phyloP scores from a whole-genome alignment of 2,329 filamentous ascomycete genomes.

The Neurospora crassa region DNA sequence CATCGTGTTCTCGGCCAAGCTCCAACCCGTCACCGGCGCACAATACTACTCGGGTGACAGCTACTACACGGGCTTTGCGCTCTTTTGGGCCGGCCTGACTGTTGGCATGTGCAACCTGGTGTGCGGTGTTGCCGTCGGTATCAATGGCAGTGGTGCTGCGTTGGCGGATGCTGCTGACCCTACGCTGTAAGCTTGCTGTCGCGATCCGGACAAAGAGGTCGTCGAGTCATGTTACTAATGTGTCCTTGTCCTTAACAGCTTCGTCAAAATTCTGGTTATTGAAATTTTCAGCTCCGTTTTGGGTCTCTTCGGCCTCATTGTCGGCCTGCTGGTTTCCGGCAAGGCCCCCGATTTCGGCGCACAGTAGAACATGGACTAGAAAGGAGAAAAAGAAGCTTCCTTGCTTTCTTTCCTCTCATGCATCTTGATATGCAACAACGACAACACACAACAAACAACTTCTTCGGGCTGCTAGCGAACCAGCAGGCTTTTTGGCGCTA shows the following conservation, averaged over 20 bases:
- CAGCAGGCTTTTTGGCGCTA: constrained; percentile 8
- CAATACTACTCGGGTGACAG: constrained; percentile 64
- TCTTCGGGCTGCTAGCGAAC: constrained; percentile 6
- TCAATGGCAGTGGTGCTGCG: constrained; percentile 95
- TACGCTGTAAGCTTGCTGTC: constrained; percentile 56
- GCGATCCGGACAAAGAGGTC: not conserved
- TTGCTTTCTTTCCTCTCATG: constrained; percentile 2
- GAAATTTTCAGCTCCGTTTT: constrained; percentile 99
- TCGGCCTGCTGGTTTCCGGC: constrained; percentile 78
- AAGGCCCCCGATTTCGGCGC: constrained; percentile 67
- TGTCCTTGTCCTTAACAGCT: constrained; percentile 40
- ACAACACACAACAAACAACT: constrained; percentile 10
- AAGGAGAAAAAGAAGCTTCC: not conserved
- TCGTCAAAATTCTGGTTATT: constrained; percentile 97
- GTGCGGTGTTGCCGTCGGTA: constrained; percentile 92
- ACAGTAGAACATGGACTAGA: constrained; percentile 6
- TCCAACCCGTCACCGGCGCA: constrained; percentile 55
- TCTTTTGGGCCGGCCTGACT: constrained; percentile 93
- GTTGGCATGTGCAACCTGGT: constrained; percentile 94
- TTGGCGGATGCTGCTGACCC: constrained; percentile 91
- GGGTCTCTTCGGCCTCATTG: constrained; percentile 90
- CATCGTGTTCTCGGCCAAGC: constrained; percentile 91
- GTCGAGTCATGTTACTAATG: constrained; percentile 15
- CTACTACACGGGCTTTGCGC: constrained; percentile 88
- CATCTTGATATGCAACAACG: constrained; percentile 2